Conservation (phyloP, 192 early-diverging fungal species). For the Umbelopsis vinacea region DNA sequence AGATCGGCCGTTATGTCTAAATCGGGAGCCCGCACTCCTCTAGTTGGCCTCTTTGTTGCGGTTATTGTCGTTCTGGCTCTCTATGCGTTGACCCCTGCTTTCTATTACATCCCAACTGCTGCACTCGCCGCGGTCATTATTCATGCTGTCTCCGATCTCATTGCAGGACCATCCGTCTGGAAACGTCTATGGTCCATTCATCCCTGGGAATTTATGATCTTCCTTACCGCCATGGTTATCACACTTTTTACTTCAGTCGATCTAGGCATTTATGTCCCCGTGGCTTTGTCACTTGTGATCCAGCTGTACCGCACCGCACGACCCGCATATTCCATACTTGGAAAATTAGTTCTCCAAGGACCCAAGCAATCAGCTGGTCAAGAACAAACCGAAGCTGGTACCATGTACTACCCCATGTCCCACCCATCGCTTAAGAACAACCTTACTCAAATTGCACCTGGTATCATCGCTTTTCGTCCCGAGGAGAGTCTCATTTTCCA, state of each 20-base stretch:
- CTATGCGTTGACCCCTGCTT: slow-evolving; percentile 78
- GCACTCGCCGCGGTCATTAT: slow-evolving; percentile 85
- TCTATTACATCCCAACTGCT: slow-evolving; percentile 87
- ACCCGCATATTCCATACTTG: slow-evolving; percentile 61
- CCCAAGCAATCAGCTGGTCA: slow-evolving; percentile 2
- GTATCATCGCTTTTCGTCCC: slow-evolving; percentile 72
- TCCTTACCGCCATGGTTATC: slow-evolving; percentile 56
- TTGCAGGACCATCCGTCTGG: slow-evolving; percentile 64
- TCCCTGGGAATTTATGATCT: slow-evolving; percentile 59
- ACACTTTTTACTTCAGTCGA: slow-evolving; percentile 65
- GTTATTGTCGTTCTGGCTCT: slow-evolving; percentile 82
- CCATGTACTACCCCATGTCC: slow-evolving; percentile 33
- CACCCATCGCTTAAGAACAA: slow-evolving; percentile 11
- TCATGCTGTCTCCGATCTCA: slow-evolving; percentile 81
- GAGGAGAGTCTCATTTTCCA: slow-evolving; percentile 73
- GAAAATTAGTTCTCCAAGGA: slow-evolving; percentile 34
- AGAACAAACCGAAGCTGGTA: neutral
- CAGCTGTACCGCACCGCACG: slow-evolving; percentile 82
- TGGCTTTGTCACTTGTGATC: slow-evolving; percentile 72
- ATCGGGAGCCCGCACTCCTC: slow-evolving; percentile 83
- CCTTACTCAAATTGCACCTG: slow-evolving; percentile 43
- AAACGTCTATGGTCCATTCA: slow-evolving; percentile 69
- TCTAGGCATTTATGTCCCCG: slow-evolving; percentile 79
- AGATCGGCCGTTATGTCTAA: slow-evolving; percentile 90
- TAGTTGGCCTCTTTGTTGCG: slow-evolving; percentile 80